Evolutionary conservation across 306 rosid species (phyloP).

Genomic region (Styphnolobium japonicum): DNA sequence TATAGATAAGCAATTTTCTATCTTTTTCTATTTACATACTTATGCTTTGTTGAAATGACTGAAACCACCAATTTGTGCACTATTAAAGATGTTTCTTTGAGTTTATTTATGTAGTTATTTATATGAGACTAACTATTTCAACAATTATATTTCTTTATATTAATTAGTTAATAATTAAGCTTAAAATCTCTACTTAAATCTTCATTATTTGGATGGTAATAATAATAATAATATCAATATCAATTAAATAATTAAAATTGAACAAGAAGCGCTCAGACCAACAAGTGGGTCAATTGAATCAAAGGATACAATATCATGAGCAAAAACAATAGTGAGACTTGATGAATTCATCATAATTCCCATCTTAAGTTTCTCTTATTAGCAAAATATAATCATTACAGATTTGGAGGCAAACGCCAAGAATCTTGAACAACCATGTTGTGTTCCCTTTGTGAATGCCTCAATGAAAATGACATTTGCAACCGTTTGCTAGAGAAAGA

Average conservation of each 20-base stretch:
- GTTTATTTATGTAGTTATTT: too few species aligned
- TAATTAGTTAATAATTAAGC: too few species aligned
- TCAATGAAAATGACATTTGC: slow-evolving; percentile 24
- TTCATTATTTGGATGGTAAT: too few species aligned
- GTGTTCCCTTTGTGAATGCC: slow-evolving; percentile 15
- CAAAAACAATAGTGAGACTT: slow-evolving; percentile 44
- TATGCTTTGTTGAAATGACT: not conserved
- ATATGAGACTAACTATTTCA: too few species aligned
- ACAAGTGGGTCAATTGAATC: not conserved
- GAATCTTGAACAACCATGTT: slow-evolving; percentile 33
- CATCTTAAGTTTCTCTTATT: not conserved
- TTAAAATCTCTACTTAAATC: too few species aligned
- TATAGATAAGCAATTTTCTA: too few species aligned
- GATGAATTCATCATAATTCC: slow-evolving; percentile 9
- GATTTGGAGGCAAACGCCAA: slow-evolving; percentile 23
- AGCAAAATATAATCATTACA: slow-evolving; percentile 28
- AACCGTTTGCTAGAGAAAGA: not conserved
- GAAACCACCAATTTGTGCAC: not conserved
- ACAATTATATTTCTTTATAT: too few species aligned
- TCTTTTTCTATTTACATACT: not conserved
- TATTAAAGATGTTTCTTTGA: too few species aligned
- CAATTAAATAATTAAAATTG: not conserved
- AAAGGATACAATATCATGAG: not conserved
- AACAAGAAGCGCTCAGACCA: not conserved
- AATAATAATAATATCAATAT: too few species aligned